Evolutionary conservation across 2,329 filamentous ascomycete species (phyloP), one percentile per base, ranked within the genome.

Genomic region (Tolypocladium tropicale): DNA sequence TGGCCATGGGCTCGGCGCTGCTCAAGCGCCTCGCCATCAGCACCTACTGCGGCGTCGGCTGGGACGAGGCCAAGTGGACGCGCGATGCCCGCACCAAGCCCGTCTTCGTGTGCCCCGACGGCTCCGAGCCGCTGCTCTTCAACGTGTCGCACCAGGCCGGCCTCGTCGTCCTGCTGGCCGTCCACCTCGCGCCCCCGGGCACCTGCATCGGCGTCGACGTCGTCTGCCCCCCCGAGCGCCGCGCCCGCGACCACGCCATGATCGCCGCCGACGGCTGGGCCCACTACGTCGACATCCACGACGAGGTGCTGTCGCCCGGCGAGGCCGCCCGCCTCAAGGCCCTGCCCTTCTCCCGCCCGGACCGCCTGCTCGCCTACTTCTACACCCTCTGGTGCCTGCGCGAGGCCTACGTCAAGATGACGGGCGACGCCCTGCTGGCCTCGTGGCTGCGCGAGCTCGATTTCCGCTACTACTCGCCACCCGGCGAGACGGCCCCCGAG

Each of bases 321-420:
- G 89, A 93, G 70, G 72, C 80, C 6, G 74, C 68, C 55, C 79
- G 83, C 59, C 83, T 92, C 64, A 85, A 86, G 67, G 61, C 65
- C 53, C 64, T 75, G 52, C 63, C 72, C 16, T 63, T 70, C 30
- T 58, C 36, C 4, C 53, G 50, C 33, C 57, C 56, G 21, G 84
- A 87, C 58, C 77, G 73, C 25, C 85, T 84, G 65, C 73, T 92
- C 32, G 77, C 86, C 6, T 77, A 80, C 54, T 93, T 93, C 67
- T 93, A 91, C 67, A 80, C 86, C 1, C 81, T 88, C 57, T 93
- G 88, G 85, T 89, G 86, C 68, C 78, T 90, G 68, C 84, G 89
- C 63, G 89, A 93, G 72, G 85, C 88, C 1, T 92, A 89, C 67
- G 84, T 92, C 70, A 93, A 92, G 79, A 84, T 93, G 74, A 88